These are phyloP conservation scores for Pseudocohnilembus persalinus DNA, from an alignment of 169 alveolate species.

Conservation along the genomic window DNA sequence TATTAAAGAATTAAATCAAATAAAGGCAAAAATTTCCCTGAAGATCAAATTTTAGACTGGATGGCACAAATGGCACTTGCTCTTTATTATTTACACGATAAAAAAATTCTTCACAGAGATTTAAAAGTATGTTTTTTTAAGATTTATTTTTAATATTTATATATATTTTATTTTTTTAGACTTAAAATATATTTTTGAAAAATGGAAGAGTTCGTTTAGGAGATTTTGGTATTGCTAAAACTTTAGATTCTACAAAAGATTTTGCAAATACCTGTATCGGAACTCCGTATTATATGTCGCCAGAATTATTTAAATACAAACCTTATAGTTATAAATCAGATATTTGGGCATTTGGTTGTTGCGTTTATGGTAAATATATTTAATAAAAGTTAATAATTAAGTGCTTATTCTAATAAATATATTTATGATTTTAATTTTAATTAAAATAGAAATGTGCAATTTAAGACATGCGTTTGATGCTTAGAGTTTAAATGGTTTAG, in stretches of 20 bases:
- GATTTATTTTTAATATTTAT: no score
- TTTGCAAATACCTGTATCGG: slow-evolving; percentile 91
- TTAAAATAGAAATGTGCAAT: slow-evolving; percentile 72
- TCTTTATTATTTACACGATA: slow-evolving; percentile 88
- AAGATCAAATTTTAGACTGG: slow-evolving; percentile 85
- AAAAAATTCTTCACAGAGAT: slow-evolving; percentile 92
- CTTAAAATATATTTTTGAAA: slow-evolving; percentile 90
- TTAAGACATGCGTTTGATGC: slow-evolving; percentile 89
- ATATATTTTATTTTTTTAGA: slow-evolving; percentile 18
- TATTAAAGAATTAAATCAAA: slow-evolving; percentile 80
- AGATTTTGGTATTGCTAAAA: slow-evolving; percentile 94
- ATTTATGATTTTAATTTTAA: no score
- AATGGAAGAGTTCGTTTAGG: slow-evolving; percentile 89
- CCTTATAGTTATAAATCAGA: slow-evolving; percentile 87
- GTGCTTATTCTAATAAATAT: no score
- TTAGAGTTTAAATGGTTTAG: slow-evolving; percentile 84
- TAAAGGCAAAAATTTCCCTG: slow-evolving; percentile 81
- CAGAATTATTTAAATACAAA: slow-evolving; percentile 88
- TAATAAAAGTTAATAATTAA: no score
- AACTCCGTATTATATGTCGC: slow-evolving; percentile 94
- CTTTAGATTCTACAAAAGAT: slow-evolving; percentile 84
- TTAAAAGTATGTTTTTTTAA: slow-evolving; percentile 53
- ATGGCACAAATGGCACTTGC: slow-evolving; percentile 87
- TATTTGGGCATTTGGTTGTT: slow-evolving; percentile 90
- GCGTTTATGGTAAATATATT: slow-evolving; percentile 68